phyloP scores from a whole-genome alignment of 2,329 filamentous ascomycete genomes.

The Rhynchosporium agropyri region DNA sequence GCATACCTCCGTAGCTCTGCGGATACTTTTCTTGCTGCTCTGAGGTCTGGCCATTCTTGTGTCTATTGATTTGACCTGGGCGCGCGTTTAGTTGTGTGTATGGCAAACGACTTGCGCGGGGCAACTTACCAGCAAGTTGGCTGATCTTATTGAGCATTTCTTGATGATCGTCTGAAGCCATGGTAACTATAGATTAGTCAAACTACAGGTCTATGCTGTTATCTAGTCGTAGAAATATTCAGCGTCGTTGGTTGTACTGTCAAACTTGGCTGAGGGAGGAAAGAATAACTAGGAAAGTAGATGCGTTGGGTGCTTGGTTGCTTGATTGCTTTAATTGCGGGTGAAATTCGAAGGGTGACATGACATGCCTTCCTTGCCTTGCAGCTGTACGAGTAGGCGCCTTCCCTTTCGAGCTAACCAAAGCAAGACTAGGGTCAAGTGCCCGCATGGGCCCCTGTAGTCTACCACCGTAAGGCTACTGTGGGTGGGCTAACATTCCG shows the following conservation, averaged over 20 bases:
- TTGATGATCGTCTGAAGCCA: constrained; percentile 57
- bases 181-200: constrained; percentile 38
- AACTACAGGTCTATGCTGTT: not conserved
- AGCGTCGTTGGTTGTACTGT: not conserved
- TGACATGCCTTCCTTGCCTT: too few relatives aligned
- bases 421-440: not conserved
- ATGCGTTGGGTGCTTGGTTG: not conserved
- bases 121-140: constrained; percentile 55
- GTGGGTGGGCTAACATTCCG: constrained; percentile 2
- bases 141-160: constrained; percentile 58
- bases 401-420: constrained; percentile 4
- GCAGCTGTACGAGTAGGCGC: not conserved
- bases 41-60: constrained; percentile 64
- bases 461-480: not conserved
- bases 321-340: not conserved
- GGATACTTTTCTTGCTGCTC: constrained; percentile 34
- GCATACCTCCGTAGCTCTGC: constrained; percentile 32
- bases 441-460: not conserved
- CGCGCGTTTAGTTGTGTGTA: constrained; percentile 33
- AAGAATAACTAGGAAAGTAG: not conserved
- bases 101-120: constrained; percentile 52
- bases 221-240: not conserved
- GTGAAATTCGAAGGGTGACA: not conserved
- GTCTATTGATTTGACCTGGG: constrained; percentile 76
- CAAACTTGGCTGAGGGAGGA: constrained; percentile 11